Evolutionary conservation across 768 basidiomycete genomes (phyloP).

Genomic region (Zangia roseola): DNA sequence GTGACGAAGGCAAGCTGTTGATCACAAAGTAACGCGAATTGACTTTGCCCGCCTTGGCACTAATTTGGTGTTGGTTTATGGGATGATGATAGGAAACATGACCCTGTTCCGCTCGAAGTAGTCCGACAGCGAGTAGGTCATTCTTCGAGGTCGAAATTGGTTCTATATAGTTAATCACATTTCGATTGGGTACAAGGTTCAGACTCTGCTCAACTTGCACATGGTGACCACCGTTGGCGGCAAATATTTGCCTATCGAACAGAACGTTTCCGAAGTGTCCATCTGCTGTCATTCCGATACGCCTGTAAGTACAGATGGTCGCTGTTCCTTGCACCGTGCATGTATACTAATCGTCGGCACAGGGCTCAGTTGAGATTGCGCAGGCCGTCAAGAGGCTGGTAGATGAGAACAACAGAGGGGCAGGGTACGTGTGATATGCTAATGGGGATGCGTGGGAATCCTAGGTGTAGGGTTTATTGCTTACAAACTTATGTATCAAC

Average conservation of each 20-base stretch:
- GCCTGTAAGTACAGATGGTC: conserved; percentile 41
- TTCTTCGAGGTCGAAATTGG: neutral
- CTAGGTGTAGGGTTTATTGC: no score
- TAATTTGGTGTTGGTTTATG: no score
- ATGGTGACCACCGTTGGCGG: conserved; percentile 49
- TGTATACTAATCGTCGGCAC: neutral
- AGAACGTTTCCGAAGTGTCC: conserved; percentile 48
- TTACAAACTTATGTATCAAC: no score
- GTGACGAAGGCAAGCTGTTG: conserved; percentile 51
- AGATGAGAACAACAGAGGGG: conserved; percentile 47
- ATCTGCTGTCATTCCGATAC: conserved; percentile 69
- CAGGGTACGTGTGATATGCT: conserved; percentile 31
- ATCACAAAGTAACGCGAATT: conserved; percentile 47
- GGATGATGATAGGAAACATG: conserved; percentile 45
- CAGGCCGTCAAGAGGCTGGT: conserved; percentile 52
- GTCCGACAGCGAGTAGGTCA: conserved; percentile 45
- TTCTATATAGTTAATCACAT: no score
- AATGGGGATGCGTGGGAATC: no score
- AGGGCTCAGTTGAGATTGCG: conserved; percentile 57
- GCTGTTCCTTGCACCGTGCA: neutral
- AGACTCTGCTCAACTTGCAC: conserved; percentile 40
- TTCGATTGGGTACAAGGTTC: conserved; percentile 39
- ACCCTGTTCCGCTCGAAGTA: conserved; percentile 41
- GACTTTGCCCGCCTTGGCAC: no score
- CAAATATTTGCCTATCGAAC: conserved; percentile 41